phyloP scores from a whole-genome alignment of 768 basidiomycete genomes.

The Boletus subcaerulescens region DNA sequence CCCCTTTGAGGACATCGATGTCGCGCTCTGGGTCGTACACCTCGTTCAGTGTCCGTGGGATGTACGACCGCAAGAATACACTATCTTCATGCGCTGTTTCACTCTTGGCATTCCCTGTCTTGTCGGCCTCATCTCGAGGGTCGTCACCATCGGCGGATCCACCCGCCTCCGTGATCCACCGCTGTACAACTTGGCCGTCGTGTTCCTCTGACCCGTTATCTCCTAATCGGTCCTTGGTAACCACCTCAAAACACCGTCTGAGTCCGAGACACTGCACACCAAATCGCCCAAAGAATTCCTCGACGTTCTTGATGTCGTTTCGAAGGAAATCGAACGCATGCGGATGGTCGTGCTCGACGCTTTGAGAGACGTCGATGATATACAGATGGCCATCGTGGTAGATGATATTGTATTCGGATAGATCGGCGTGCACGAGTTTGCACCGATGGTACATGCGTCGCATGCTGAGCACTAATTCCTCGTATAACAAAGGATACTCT shows the following conservation, averaged over 20 bases:
- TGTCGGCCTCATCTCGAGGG: constrained; percentile 9
- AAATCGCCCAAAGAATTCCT: constrained; percentile 83
- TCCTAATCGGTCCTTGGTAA: constrained; percentile 56
- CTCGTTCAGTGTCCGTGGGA: constrained; percentile 88
- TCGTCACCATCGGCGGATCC: constrained; percentile 15
- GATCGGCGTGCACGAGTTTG: constrained; percentile 94
- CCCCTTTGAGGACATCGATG: constrained; percentile 67
- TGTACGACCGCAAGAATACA: constrained; percentile 88
- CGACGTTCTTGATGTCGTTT: constrained; percentile 86
- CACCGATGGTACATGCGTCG: constrained; percentile 87
- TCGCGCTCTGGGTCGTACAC: constrained; percentile 95
- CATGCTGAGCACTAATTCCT: constrained; percentile 73
- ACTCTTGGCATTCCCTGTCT: constrained; percentile 13
- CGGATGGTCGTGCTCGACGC: constrained; percentile 97
- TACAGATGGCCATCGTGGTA: constrained; percentile 79
- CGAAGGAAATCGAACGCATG: constrained; percentile 95
- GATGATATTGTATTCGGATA: constrained; percentile 97
- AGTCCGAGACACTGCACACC: constrained; percentile 79
- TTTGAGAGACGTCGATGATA: constrained; percentile 98
- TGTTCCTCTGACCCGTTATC: constrained; percentile 29
- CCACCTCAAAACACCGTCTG: constrained; percentile 82
- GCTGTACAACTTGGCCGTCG: constrained; percentile 34
- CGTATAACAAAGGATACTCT: constrained; percentile 61
- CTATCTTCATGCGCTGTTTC: constrained; percentile 69
- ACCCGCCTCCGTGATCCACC: constrained; percentile 46